Conservation (phyloP, 2,329 filamentous ascomycete species). For the Monosporascus sp. region DNA sequence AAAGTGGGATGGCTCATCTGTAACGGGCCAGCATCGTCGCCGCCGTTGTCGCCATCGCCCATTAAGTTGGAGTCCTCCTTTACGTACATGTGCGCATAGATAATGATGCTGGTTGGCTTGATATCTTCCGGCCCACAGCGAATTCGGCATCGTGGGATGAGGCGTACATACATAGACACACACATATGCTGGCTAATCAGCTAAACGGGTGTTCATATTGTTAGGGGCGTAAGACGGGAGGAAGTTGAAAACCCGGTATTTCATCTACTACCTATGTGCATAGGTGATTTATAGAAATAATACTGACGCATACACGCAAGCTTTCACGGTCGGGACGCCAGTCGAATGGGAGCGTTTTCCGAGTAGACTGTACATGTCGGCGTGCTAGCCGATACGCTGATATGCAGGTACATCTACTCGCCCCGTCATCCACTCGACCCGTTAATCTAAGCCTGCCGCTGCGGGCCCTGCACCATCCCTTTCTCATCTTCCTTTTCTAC, state of each 20-base stretch:
- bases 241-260: no score
- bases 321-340: background rate
- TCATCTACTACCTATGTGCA: background rate
- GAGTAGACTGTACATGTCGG: constrained; percentile 19
- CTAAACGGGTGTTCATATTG: no score
- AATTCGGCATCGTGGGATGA: no score
- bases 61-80: no score
- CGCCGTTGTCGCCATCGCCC: no score
- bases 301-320: no score
- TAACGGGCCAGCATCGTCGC: background rate
- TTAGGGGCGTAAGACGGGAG: no score
- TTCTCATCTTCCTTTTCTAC: background rate
- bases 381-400: constrained; percentile 26
- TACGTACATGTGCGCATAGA: no score
- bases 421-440: background rate
- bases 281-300: background rate
- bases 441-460: background rate
- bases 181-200: no score
- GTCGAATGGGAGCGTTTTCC: background rate
- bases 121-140: no score
- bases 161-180: no score
- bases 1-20: background rate
- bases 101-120: no score
- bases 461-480: background rate
- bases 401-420: constrained; percentile 28